These are phyloP conservation scores for Bipolaris gigantea DNA, from an alignment of 2,329 filamentous ascomycete genomes.

Conservation along the genomic window DNA sequence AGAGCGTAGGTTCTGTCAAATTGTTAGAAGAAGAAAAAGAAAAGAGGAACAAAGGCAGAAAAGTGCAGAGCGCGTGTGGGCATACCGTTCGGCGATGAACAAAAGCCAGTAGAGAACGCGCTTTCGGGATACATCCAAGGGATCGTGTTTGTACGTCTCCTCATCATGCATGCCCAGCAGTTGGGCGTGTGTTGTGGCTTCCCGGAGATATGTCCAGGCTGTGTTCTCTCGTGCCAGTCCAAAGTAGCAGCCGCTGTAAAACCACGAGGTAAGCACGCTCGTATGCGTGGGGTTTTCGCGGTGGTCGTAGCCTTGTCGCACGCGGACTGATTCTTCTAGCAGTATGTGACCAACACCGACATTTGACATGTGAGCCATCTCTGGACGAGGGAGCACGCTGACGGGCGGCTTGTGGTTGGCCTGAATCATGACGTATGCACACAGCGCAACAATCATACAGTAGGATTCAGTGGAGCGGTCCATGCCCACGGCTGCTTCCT, in stretches of 20 bases:
- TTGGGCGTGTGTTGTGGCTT: conserved; percentile 63
- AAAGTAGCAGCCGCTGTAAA: conserved; percentile 63
- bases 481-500: conserved; percentile 58
- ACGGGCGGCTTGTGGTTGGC: conserved; percentile 51
- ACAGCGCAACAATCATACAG: conserved; percentile 57
- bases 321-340: conserved; percentile 60
- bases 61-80: neutral
- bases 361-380: conserved; percentile 48
- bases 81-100: conserved; percentile 62
- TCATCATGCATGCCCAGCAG: conserved; percentile 63
- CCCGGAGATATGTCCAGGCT: conserved; percentile 64
- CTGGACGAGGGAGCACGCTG: conserved; percentile 51
- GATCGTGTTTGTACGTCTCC: conserved; percentile 55
- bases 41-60: neutral
- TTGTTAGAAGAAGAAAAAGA: conserved; percentile 12
- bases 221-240: conserved; percentile 64
- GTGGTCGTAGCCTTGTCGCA: conserved; percentile 61
- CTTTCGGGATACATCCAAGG: conserved; percentile 57
- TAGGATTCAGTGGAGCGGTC: conserved; percentile 59
- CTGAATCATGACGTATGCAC: conserved; percentile 55
- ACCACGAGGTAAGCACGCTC: conserved; percentile 65
- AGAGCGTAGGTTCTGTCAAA: conserved; percentile 62
- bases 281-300: conserved; percentile 58
- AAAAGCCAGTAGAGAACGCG: conserved; percentile 64
- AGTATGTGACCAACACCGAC: conserved; percentile 57